Evolutionary conservation across 495 filamentous ascomycete species (phyloP).

Genomic region (Xylaria telfairii): DNA sequence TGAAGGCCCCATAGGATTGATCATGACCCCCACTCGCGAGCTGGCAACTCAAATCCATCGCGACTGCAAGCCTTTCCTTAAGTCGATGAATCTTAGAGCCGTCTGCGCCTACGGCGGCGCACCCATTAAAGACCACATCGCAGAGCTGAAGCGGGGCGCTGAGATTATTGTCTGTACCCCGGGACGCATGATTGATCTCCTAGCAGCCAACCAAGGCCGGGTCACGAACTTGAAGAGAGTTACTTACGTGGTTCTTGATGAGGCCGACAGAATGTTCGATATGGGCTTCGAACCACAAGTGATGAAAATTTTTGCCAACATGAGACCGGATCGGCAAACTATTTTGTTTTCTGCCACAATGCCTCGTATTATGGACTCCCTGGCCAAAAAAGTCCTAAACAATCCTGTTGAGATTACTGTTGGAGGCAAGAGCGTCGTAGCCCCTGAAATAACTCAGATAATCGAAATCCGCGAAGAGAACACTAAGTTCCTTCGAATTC

Average conservation of each 20-base stretch:
- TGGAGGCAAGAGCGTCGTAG: constrained; percentile 88
- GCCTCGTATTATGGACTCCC: constrained; percentile 88
- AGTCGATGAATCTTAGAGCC: constrained; percentile 84
- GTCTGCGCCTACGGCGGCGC: constrained; percentile 96
- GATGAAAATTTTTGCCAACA: constrained; percentile 91
- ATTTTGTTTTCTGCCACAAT: constrained; percentile 97
- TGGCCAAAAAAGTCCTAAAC: constrained; percentile 86
- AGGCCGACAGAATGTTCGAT: constrained; percentile 99
- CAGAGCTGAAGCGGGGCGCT: constrained; percentile 90
- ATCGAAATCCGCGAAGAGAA: constrained; percentile 87
- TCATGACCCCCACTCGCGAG: constrained; percentile 96
- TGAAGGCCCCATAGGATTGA: constrained; percentile 86
- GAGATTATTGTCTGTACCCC: constrained; percentile 96
- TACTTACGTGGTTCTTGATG: constrained; percentile 93
- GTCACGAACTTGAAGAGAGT: constrained; percentile 90
- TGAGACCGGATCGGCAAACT: constrained; percentile 89
- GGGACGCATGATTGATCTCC: constrained; percentile 94
- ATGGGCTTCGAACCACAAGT: constrained; percentile 99
- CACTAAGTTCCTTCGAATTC: constrained; percentile 81
- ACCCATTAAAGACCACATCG: constrained; percentile 97
- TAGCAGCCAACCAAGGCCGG: constrained; percentile 89
- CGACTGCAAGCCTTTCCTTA: constrained; percentile 92
- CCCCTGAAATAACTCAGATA: constrained; percentile 92
- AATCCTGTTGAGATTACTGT: constrained; percentile 91
- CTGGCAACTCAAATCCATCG: constrained; percentile 92